Conservation (phyloP, 371 early-diverging fungal species). For the Haplosporangium sp. region DNA sequence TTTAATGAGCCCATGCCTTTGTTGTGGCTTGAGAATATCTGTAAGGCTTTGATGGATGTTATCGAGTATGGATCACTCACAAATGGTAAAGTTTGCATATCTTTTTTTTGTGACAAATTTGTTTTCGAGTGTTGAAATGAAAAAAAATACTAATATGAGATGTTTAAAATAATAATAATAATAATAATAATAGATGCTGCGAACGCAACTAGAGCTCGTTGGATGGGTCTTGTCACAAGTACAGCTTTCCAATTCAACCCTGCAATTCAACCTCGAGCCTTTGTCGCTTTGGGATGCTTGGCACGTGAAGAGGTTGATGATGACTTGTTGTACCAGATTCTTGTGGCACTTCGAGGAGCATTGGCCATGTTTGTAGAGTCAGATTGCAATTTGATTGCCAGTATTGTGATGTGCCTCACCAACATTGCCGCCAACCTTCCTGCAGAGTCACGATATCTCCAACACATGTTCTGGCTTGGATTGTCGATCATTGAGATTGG, state of each 20-base stretch:
- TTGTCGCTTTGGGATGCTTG: slow-evolving; percentile 90
- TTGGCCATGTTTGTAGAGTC: slow-evolving; percentile 86
- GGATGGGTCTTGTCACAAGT: slow-evolving; percentile 92
- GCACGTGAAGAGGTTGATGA: slow-evolving; percentile 91
- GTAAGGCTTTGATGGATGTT: slow-evolving; percentile 83
- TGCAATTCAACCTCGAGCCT: slow-evolving; percentile 93
- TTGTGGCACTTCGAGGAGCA: slow-evolving; percentile 88
- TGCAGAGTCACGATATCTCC: slow-evolving; percentile 82
- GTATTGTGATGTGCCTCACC: slow-evolving; percentile 90
- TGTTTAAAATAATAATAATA: no score
- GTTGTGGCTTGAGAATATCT: slow-evolving; percentile 82
- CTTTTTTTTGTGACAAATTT: no score
- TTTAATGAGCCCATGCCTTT: slow-evolving; percentile 78
- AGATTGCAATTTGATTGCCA: slow-evolving; percentile 80
- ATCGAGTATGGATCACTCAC: slow-evolving; percentile 82
- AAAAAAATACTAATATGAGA: neutral
- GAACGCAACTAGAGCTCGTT: slow-evolving; percentile 88
- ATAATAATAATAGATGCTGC: slow-evolving; percentile 65
- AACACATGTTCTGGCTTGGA: slow-evolving; percentile 91
- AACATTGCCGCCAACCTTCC: slow-evolving; percentile 88
- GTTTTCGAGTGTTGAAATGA: no score
- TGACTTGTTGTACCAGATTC: slow-evolving; percentile 88
- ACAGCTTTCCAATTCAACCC: slow-evolving; percentile 95
- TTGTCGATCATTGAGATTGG: slow-evolving; percentile 89
- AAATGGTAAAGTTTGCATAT: slow-evolving; percentile 61